Percentiles rank a stretch among this genome's conserved stretches.
Evolutionary conservation across 2,329 filamentous ascomycete species (phyloP).

Genomic region (Colletotrichum lini): DNA sequence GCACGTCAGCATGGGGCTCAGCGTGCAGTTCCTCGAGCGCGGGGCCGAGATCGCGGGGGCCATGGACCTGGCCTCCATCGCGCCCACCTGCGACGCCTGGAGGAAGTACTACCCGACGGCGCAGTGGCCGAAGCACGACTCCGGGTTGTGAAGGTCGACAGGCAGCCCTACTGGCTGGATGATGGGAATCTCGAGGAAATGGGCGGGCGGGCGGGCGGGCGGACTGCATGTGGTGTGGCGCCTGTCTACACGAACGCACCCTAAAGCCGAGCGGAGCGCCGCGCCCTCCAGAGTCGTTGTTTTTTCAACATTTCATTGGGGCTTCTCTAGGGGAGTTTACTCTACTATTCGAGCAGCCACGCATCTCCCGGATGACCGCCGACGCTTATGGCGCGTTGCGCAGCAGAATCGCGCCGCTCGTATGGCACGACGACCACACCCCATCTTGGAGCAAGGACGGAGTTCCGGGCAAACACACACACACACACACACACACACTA

Average conservation of each 20-base stretch:
- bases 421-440: conserved; percentile 3
- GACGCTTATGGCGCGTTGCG: neutral
- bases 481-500: neutral
- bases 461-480: conserved; percentile 5
- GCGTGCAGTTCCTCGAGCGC: conserved; percentile 65
- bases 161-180: too few species aligned
- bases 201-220: too few species aligned
- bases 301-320: neutral
- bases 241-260: conserved; percentile 31
- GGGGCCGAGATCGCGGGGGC: conserved; percentile 40
- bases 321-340: neutral
- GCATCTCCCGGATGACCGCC: too few species aligned
- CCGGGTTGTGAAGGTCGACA: conserved; percentile 30
- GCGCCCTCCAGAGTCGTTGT: conserved; percentile 13
- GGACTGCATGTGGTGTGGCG: neutral
- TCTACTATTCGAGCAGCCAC: neutral
- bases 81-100: conserved; percentile 43
- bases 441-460: neutral
- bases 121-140: conserved; percentile 42
- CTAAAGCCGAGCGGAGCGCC: neutral
- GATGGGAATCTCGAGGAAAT: too few species aligned
- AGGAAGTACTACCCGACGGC: conserved; percentile 40
- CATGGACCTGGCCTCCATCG: conserved; percentile 38
- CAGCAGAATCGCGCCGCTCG: neutral
- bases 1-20: conserved; percentile 64